Percentiles rank a stretch among this genome's conserved stretches.
Evolutionary conservation across 805 yeast genomes (phyloP).

Genomic region (Saccharomycopsis sp.): DNA sequence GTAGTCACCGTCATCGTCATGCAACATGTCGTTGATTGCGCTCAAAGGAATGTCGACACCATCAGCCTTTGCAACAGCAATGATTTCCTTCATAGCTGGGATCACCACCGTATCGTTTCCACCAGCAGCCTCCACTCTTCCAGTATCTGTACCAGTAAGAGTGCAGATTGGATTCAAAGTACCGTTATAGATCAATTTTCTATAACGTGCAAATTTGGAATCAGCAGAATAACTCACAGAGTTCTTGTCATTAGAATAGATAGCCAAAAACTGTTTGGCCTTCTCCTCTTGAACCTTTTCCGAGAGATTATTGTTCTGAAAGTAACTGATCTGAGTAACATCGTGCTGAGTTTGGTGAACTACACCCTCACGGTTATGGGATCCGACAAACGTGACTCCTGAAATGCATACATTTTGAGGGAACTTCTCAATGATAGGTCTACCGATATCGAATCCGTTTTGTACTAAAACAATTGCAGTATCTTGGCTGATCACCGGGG

Average conservation of each 20-base stretch:
- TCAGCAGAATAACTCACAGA: slow-evolving; percentile 35
- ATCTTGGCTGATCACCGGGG: slow-evolving; percentile 39
- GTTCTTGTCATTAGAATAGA: slow-evolving; percentile 42
- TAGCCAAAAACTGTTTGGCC: slow-evolving; percentile 37
- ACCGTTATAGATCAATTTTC: slow-evolving; percentile 65
- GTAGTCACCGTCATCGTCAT: slow-evolving; percentile 51
- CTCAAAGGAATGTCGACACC: slow-evolving; percentile 48
- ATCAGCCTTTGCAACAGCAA: slow-evolving; percentile 61
- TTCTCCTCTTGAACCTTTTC: slow-evolving; percentile 29
- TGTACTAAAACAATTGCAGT: slow-evolving; percentile 54
- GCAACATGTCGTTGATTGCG: slow-evolving; percentile 44
- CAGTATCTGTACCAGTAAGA: slow-evolving; percentile 52
- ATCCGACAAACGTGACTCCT: slow-evolving; percentile 59
- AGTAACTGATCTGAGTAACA: slow-evolving; percentile 44
- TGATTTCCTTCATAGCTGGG: slow-evolving; percentile 66
- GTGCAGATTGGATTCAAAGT: slow-evolving; percentile 58
- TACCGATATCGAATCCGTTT: slow-evolving; percentile 62
- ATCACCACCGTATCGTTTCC: slow-evolving; percentile 34
- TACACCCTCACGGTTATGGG: slow-evolving; percentile 45
- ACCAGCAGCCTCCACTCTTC: slow-evolving; percentile 43
- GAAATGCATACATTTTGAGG: slow-evolving; percentile 47
- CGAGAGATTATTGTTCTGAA: slow-evolving; percentile 34
- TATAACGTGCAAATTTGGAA: slow-evolving; percentile 51
- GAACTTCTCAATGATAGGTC: slow-evolving; percentile 44
- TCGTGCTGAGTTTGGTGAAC: slow-evolving; percentile 49